Evolutionary conservation across 768 basidiomycete genomes (phyloP).

Genomic region (Naganishia friedmannii): DNA sequence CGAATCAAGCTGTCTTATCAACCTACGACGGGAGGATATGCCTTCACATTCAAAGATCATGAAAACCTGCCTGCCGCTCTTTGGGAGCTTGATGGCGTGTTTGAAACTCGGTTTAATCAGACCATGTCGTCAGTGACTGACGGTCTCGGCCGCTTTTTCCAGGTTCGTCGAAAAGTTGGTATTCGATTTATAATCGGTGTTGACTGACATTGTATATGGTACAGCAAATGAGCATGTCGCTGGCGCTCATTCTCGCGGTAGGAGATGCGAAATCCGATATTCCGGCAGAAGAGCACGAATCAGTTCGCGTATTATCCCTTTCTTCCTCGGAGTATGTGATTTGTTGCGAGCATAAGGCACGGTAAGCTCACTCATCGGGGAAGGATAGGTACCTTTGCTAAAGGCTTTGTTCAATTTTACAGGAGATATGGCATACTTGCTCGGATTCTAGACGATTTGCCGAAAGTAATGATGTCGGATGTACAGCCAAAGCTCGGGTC

Average conservation of each 20-base stretch:
- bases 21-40: not conserved
- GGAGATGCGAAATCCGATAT: not conserved
- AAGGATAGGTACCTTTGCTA: not conserved
- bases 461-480: not conserved
- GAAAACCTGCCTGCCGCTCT: not conserved
- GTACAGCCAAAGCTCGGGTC: not conserved
- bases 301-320: not conserved
- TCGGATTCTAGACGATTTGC: conserved; percentile 1
- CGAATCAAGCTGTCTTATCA: conserved; percentile 10
- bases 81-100: conserved; percentile 7
- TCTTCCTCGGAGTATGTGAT: conserved; percentile 3
- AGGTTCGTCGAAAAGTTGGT: not conserved
- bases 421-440: conserved; percentile 8
- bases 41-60: conserved; percentile 1
- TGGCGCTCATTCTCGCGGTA: conserved; percentile 11
- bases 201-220: not conserved
- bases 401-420: not conserved
- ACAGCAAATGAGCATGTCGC: conserved; percentile 23
- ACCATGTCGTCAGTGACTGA: not conserved
- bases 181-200: not conserved
- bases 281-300: too few species aligned
- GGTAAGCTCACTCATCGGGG: not conserved
- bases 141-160: not conserved
- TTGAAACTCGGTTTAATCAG: conserved; percentile 8
- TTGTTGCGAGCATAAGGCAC: not conserved